Evolutionary conservation across 768 basidiomycete species (phyloP), one percentile per base, ranked within the genome.

Genomic region (Gymnopilus dilepis): DNA sequence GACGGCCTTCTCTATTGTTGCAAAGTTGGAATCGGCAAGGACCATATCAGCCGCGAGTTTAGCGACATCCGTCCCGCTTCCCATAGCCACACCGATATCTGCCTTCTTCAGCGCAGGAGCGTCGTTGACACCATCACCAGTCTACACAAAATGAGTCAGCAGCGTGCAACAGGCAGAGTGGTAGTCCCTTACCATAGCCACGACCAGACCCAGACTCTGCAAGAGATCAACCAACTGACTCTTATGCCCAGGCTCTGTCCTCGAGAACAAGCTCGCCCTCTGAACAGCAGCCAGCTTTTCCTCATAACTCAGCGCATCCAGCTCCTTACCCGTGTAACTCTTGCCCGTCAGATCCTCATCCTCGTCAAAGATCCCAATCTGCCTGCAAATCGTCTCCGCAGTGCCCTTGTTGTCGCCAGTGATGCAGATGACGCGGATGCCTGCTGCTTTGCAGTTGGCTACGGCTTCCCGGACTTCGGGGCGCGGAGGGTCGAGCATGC

Each of bases 1-100:
- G 45, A 99, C 95, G 7, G 97, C 97, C 67, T 88, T 82, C 74
- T 97, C 96, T 76, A 99, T 98, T 6, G 95, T 96, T 11, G 95
- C 90, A 76, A 99, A 99, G 80, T 99, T 99, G 50, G 95, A 95
- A 74, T 97, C 95, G 5, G 94, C 92, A 53, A 96, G 86, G 30
- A 99, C 95, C 95, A 99, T 97, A 75, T 99, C 97, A 7, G 97
- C 94, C 4, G 97, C 97, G 61, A 97, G 80, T 77, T 98, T 99
- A 63, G 97, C 97, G 42, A 99, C 97, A 72, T 99, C 97, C 0
- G 97, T 99, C 56, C 97, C 97, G 59, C 94, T 96, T 47, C 97
- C 97, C 97, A 99, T 99, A 3, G 97, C 96, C 55, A 99, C 91
- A 74, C 97, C 97, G 69, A 99, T 99, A 69, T 97, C 95, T 12